phyloP scores from a whole-genome alignment of 2,329 filamentous ascomycete species.

The Domatiomyces globalis region DNA sequence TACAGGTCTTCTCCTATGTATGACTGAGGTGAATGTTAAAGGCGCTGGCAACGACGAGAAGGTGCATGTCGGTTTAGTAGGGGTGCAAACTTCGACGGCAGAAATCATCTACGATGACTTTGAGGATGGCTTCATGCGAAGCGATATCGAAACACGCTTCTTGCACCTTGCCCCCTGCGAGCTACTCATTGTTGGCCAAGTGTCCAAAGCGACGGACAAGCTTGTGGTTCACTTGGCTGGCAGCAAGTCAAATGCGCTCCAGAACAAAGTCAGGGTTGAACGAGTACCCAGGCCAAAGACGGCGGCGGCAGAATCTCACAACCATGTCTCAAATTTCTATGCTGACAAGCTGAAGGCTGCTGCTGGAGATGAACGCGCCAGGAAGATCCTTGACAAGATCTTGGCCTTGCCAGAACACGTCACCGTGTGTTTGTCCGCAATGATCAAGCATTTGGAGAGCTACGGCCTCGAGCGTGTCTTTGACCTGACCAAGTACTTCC shows the following conservation, averaged over 20 bases:
- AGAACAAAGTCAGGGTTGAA: conserved; percentile 78
- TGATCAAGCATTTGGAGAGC: conserved; percentile 85
- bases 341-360: conserved; percentile 63
- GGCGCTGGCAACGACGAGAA: conserved; percentile 79
- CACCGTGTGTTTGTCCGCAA: conserved; percentile 82
- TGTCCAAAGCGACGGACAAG: conserved; percentile 85
- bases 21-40: conserved; percentile 73
- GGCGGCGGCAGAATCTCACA: conserved; percentile 69
- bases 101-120: conserved; percentile 94
- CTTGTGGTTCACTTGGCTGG: conserved; percentile 79
- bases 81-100: conserved; percentile 88
- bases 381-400: conserved; percentile 67
- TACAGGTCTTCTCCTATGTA: conserved; percentile 80
- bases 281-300: conserved; percentile 61
- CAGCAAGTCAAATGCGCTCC: conserved; percentile 81
- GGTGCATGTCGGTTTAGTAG: conserved; percentile 79
- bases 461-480: conserved; percentile 94
- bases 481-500: conserved; percentile 90
- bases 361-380: conserved; percentile 41
- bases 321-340: conserved; percentile 86
- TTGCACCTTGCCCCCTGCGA: conserved; percentile 93
- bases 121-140: conserved; percentile 94
- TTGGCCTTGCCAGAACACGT: conserved; percentile 72
- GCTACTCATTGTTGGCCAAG: conserved; percentile 78
- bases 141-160: conserved; percentile 87